Conservation (phyloP, 345 rosid genomes). For the Eucalyptus virginea region DNA sequence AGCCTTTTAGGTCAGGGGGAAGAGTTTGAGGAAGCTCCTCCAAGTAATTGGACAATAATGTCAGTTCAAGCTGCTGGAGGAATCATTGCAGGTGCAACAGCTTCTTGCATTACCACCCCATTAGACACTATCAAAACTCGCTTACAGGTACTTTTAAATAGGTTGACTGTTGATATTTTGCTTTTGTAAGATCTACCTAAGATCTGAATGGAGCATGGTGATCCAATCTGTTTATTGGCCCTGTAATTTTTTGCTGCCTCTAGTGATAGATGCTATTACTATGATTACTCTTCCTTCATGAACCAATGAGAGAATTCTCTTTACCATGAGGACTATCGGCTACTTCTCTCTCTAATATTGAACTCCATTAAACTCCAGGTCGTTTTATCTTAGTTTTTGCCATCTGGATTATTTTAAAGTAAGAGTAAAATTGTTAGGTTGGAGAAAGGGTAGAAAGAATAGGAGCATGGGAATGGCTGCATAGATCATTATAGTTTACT, state of each 20-base stretch:
- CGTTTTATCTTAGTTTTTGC: not conserved
- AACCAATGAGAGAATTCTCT: not conserved
- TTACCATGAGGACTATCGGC: not conserved
- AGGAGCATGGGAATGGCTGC: not conserved
- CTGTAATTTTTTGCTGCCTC: not conserved
- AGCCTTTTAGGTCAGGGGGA: constrained; percentile 60
- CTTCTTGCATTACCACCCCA: constrained; percentile 90
- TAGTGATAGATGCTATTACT: not conserved
- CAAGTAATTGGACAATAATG: constrained; percentile 42
- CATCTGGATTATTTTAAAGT: not conserved
- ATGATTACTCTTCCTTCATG: not conserved
- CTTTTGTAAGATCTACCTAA: not conserved
- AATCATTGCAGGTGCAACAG: constrained; percentile 87
- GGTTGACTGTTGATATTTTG: not conserved
- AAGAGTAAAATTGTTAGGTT: not conserved
- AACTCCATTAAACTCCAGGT: not conserved
- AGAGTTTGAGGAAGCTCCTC: constrained; percentile 28
- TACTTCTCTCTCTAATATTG: not conserved
- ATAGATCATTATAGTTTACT: not conserved
- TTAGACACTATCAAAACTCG: constrained; percentile 96
- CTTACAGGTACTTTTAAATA: constrained; percentile 51
- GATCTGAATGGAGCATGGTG: not conserved
- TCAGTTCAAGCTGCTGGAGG: constrained; percentile 92
- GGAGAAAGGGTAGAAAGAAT: not conserved
- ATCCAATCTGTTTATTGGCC: not conserved